Percentiles rank a stretch among this genome's conserved stretches.
phyloP scores from a whole-genome alignment of 169 alveolate species.

The Plasmodium relictum region DNA sequence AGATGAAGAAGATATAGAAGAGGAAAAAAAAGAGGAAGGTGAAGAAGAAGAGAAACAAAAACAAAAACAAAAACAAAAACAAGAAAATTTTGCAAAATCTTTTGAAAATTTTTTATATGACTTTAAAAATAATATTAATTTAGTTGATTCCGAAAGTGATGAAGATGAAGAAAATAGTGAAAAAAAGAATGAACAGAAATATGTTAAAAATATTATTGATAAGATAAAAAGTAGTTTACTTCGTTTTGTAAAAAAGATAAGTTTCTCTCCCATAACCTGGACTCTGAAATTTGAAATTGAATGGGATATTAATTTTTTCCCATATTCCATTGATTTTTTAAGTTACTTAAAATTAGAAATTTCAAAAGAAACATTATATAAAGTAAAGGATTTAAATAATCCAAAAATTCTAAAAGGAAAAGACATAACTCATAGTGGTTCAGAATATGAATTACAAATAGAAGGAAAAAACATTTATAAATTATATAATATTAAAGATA shows the following conservation, averaged over 20 bases:
- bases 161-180: slow-evolving; percentile 62
- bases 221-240: slow-evolving; percentile 71
- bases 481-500: slow-evolving; percentile 81
- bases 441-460: slow-evolving; percentile 85
- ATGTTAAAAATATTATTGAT: slow-evolving; percentile 78
- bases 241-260: slow-evolving; percentile 61
- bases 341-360: slow-evolving; percentile 81
- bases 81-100: slow-evolving; percentile 50
- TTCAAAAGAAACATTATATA: slow-evolving; percentile 77
- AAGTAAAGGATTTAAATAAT: slow-evolving; percentile 80
- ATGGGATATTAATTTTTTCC: slow-evolving; percentile 79
- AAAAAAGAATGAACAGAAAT: slow-evolving; percentile 74
- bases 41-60: slow-evolving; percentile 77
- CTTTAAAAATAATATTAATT: slow-evolving; percentile 76
- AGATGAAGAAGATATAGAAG: slow-evolving; percentile 21
- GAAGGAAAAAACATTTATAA: slow-evolving; percentile 91
- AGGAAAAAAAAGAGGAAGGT: slow-evolving; percentile 66
- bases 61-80: slow-evolving; percentile 15
- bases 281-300: slow-evolving; percentile 71
- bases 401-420: slow-evolving; percentile 80
- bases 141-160: slow-evolving; percentile 40
- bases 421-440: slow-evolving; percentile 77
- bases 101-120: slow-evolving; percentile 62
- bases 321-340: slow-evolving; percentile 82
- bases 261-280: slow-evolving; percentile 79